Percentiles rank a stretch among this genome's conserved stretches.
Conservation (phyloP, 78 protist species). For the Dictyostelium discoideum region dicty_2.7 NC_007088.5:3784501-3785000, state of each 20-base stretch:
- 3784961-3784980: not conserved
- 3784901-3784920: not conserved
- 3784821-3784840: not conserved
- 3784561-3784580: not conserved
- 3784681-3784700: not conserved
- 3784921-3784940: not conserved
- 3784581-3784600: not conserved
- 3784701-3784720: not conserved
- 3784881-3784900: not conserved
- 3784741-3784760: not conserved
- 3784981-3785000: not conserved
- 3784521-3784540: not conserved
- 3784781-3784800: constrained; percentile 8
- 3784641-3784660: not conserved
- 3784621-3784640: not conserved
- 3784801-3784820: not conserved
- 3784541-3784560: not conserved
- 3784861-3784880: not conserved
- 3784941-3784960: not conserved
- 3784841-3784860: not conserved
- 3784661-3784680: not conserved
- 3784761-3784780: constrained; percentile 4
- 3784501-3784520: not conserved
- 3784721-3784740: constrained; percentile 58
- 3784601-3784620: not conserved